Evolutionary conservation across 345 rosid species (phyloP), one percentile per base, ranked within the genome.

Genomic region (Geranium rotundifolium): DNA sequence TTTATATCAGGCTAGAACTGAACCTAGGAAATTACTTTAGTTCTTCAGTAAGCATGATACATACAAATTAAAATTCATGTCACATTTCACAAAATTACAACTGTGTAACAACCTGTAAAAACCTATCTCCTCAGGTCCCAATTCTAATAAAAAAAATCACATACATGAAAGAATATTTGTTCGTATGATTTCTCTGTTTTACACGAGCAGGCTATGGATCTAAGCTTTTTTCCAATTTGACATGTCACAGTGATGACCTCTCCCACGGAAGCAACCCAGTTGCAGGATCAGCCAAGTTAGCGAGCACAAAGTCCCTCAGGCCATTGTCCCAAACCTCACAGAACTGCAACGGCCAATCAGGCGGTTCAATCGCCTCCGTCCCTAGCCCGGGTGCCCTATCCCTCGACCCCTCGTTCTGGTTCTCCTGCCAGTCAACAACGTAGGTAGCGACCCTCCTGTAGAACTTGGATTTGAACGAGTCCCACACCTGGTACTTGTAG

Each of bases 401-500:
- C 76, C 81, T 88, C 7, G 99, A 93, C 67, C 99, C 99, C 63
- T 81, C 72, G 62, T 90, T 93, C 65, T 85, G 88, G 61, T 85
- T 81, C 71, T 93, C 95, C 75, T 76, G 90, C 99, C 97, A 93
- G 63, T 93, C 90, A 19, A 82, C 85, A 39, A 93, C 99, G 68
- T 93, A 93, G 8, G 99, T 86, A 50, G 99, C 88, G 56, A 86
- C 99, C 71, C 99, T 85, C 70, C 96, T 80, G 31, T 74, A 78
- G 80, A 93, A 93, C 84, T 93, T 93, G 27, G 96, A 78, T 69
- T 83, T 84, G 63, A 90, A 93, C 4, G 84, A 78, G 4, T 86
- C 88, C 99, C 99, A 95, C n/a, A 82, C 95, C 75, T 95, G 99
- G 72, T 88, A 95, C 74, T 95, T 95, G 77, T 90, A 95, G 74